These are phyloP conservation scores for Boletus sp. DNA, from an alignment of 768 basidiomycete species.

Conservation along the genomic window DNA sequence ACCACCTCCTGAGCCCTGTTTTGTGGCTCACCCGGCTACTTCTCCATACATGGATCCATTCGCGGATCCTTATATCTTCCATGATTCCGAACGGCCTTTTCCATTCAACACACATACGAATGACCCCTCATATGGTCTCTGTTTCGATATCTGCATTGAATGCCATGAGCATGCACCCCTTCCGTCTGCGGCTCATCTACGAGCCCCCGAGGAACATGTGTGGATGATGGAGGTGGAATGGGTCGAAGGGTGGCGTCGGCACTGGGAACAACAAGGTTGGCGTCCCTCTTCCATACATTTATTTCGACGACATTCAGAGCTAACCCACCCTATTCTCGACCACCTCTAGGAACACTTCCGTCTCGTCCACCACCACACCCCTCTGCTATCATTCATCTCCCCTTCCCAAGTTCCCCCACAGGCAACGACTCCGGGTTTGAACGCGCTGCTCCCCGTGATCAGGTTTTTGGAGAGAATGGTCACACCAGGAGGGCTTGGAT, in stretches of 20 bases:
- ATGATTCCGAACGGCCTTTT: no score
- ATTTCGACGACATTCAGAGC: slow-evolving; percentile 1
- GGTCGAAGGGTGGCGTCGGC: no score
- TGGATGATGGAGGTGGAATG: no score
- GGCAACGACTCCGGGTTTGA: slow-evolving; percentile 16
- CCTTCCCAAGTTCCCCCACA: slow-evolving; percentile 71
- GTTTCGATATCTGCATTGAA: no score
- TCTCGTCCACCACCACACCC: slow-evolving; percentile 57
- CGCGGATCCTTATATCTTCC: no score
- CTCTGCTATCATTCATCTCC: slow-evolving; percentile 49
- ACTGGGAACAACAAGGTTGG: background rate
- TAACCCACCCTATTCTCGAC: background rate
- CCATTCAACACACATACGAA: slow-evolving; percentile 19
- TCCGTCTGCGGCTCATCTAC: slow-evolving; percentile 56
- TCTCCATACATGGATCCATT: no score
- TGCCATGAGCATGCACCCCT: no score
- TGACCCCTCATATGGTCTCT: slow-evolving; percentile 38
- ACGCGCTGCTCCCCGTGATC: no score
- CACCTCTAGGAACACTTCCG: slow-evolving; percentile 32
- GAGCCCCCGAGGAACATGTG: slow-evolving; percentile 61
- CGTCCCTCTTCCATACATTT: background rate
- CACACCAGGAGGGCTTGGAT: slow-evolving; percentile 38
- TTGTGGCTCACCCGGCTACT: no score
- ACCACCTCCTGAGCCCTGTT: background rate
- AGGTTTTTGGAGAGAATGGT: slow-evolving; percentile 45